A percentile compares a stretch with the other conserved stretches of the same genome.
phyloP scores from a whole-genome alignment of 2,329 filamentous ascomycete species.

The Epichloe amarillans region DNA sequence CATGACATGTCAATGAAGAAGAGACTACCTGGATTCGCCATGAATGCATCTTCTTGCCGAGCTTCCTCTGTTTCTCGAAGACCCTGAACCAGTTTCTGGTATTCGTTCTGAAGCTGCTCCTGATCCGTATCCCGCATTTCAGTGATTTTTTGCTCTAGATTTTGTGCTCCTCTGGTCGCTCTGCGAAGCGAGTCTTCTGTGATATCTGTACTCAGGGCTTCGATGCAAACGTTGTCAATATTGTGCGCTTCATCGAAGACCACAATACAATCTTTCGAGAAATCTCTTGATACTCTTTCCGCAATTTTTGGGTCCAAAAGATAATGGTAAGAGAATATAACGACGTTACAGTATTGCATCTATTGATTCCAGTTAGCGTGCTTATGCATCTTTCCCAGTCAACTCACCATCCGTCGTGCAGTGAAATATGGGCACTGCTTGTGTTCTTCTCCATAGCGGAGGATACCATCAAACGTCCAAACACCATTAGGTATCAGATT shows the following conservation, averaged over 20 bases:
- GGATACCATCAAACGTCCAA: slow-evolving; percentile 83
- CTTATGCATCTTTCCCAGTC: not conserved
- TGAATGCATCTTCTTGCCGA: slow-evolving; percentile 87
- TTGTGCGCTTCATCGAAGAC: slow-evolving; percentile 99
- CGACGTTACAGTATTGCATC: slow-evolving; percentile 99
- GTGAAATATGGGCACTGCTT: slow-evolving; percentile 99
- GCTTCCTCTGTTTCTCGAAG: slow-evolving; percentile 79
- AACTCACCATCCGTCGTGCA: slow-evolving; percentile 73
- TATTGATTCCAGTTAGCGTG: slow-evolving; percentile 19
- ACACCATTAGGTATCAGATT: slow-evolving; percentile 90
- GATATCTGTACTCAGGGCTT: slow-evolving; percentile 90
- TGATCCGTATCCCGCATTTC: slow-evolving; percentile 96
- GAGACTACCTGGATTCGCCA: slow-evolving; percentile 65
- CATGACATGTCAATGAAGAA: not conserved
- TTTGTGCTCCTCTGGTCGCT: slow-evolving; percentile 79
- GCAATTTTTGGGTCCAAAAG: slow-evolving; percentile 96
- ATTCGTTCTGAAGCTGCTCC: slow-evolving; percentile 87
- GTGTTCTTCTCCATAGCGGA: slow-evolving; percentile 83
- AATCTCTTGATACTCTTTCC: slow-evolving; percentile 83
- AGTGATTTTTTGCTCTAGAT: slow-evolving; percentile 81
- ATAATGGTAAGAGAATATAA: slow-evolving; percentile 99
- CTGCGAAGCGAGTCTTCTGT: slow-evolving; percentile 89
- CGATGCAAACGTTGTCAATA: slow-evolving; percentile 98
- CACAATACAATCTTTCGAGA: slow-evolving; percentile 96
- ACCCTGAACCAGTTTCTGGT: slow-evolving; percentile 87